Base-by-base conservation (phyloP, 2,329 filamentous ascomycete species). In the Apiospora koreana region DNA sequence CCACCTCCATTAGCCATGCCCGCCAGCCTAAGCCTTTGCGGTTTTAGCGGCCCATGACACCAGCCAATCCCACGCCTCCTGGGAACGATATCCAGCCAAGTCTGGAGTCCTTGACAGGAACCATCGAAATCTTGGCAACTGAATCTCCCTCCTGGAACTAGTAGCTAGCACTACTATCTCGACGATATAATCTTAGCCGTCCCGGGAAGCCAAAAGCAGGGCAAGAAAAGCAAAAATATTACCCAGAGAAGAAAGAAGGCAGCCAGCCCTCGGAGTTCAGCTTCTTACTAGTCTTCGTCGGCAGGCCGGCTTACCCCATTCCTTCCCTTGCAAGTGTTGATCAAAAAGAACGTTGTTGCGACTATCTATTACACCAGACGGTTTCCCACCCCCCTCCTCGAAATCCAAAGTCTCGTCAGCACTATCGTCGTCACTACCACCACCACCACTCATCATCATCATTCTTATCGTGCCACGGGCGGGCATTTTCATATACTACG, bases 291-390 rank as follows among this genome's bases (percentile, higher is more conserved):
- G 54, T 62, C 43, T n/a, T 21, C 54, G 9, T 62, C 28, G 54
- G 54, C 31, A 62, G 54, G 54, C 54, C 54, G 54, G 50, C 54
- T 21, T 62, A 62, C 54, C 31, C 54, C 54, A 58, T 58, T 35
- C 54, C 14, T 38, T 58, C 50, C 50, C 50, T 58, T 58, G 50
- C 50, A 21, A 58, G 8, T 35, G 10, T 62, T 62, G 54, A 62
- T n/a, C 28, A 62, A 62, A 62, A 62, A 62, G 54, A 62, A 62
- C 54, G 9, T 62, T 62, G 50, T 62, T 62, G 54, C 54, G 54
- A 38, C 54, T 62, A 62, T 62, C 54, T 62, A 62, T 38, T 62
- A 62, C 54, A 14, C 31, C 28, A 2, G 9, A 38, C 8, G 18
- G 3, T 62, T 38, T 38, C 54, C 54, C 31, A 3, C 21, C 28